These are phyloP conservation scores for Pulveroboletus sp. DNA, from an alignment of 768 basidiomycete genomes.

Conservation along the genomic window DNA sequence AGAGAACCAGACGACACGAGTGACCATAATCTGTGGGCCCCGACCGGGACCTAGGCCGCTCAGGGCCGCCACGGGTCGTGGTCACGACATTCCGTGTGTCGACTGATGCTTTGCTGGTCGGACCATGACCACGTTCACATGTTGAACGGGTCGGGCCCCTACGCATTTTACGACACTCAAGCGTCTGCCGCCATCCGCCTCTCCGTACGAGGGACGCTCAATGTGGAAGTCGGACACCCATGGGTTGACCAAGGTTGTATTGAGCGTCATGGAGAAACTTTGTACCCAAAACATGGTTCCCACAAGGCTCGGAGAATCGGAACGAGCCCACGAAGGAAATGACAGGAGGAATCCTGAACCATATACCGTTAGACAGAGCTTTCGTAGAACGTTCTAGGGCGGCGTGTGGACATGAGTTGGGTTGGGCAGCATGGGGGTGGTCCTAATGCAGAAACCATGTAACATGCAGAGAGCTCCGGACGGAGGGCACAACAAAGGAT, in stretches of 20 bases:
- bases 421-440: not conserved
- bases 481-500: not conserved
- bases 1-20: not conserved
- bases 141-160: not conserved
- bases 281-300: slow-evolving; percentile 1
- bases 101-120: not conserved
- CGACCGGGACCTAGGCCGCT: not conserved
- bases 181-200: not conserved
- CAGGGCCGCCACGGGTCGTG: not conserved
- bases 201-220: not conserved
- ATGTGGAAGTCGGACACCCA: too few relatives aligned
- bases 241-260: not conserved
- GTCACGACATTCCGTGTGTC: not conserved
- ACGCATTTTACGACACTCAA: not conserved
- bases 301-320: slow-evolving; percentile 16
- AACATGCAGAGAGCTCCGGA: not conserved
- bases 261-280: slow-evolving; percentile 4
- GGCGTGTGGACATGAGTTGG: not conserved
- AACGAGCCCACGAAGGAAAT: not conserved
- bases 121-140: not conserved
- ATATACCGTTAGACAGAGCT: not conserved
- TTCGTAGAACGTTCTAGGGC: not conserved
- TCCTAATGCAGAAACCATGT: not conserved
- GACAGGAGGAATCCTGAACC: not conserved
- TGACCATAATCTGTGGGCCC: not conserved